Percentiles rank a stretch among this genome's conserved stretches.
Conservation (phyloP, 345 rosid genomes). For the Luvunga scandens region DNA sequence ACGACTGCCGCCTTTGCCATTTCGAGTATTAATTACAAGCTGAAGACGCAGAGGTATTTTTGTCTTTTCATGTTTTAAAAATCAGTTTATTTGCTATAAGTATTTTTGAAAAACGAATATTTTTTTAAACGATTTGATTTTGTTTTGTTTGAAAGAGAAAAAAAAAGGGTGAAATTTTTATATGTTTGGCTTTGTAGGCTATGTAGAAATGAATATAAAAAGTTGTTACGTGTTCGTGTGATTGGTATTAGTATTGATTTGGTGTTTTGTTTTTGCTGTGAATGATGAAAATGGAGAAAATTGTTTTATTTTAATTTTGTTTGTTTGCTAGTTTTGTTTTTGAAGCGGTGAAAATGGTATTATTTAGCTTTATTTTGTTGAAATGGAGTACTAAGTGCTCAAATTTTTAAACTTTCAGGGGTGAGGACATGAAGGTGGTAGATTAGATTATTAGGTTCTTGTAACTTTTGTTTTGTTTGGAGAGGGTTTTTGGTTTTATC, state of each 20-base stretch:
- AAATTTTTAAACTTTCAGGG: background rate
- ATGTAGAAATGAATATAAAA: background rate
- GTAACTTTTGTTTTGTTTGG: background rate
- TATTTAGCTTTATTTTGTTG: background rate
- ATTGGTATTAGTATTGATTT: background rate
- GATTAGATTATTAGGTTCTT: background rate
- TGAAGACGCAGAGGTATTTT: background rate
- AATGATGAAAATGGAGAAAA: background rate
- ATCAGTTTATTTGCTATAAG: background rate
- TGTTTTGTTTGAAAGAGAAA: background rate
- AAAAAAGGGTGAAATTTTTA: background rate
- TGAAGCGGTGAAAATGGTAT: background rate
- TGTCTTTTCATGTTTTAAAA: background rate
- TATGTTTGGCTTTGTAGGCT: background rate
- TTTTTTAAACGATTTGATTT: background rate
- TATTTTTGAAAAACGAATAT: background rate
- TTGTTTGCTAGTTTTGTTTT: background rate
- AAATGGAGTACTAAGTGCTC: background rate
- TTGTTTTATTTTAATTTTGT: background rate
- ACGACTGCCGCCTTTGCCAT: slow-evolving; percentile 45
- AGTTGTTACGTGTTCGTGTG: background rate
- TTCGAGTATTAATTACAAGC: background rate
- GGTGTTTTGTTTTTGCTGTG: background rate
- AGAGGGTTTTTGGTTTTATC: background rate
- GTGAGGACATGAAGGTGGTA: background rate